phyloP scores from a whole-genome alignment of 495 filamentous ascomycete species.

The Thozetella sp. region DNA sequence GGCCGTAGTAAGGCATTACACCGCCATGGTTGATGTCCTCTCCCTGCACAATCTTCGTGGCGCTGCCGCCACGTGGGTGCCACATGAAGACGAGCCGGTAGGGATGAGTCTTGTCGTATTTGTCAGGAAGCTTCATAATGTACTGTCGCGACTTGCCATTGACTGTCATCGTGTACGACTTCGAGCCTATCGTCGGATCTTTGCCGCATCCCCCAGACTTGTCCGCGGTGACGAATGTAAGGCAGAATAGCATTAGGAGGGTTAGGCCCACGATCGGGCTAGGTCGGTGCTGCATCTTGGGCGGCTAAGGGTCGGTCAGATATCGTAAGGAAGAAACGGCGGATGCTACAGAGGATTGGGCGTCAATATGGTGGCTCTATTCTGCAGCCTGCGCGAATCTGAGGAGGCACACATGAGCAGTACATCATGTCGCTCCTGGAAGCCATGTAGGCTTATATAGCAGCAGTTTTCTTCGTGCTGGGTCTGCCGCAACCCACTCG shows the following conservation, averaged over 20 bases:
- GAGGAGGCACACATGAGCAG: too few species aligned
- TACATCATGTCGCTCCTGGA: too few species aligned
- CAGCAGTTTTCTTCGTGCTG: too few species aligned
- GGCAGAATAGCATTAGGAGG: slow-evolving; percentile 6
- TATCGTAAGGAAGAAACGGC: too few species aligned
- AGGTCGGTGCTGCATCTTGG: too few species aligned
- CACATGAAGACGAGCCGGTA: slow-evolving; percentile 38
- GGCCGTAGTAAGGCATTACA: slow-evolving; percentile 40
- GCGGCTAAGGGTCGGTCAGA: too few species aligned
- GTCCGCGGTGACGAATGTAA: slow-evolving; percentile 6
- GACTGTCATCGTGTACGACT: slow-evolving; percentile 25
- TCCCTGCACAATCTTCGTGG: slow-evolving; percentile 35
- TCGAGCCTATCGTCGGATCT: slow-evolving; percentile 21
- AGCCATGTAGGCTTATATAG: too few species aligned
- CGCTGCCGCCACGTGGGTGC: slow-evolving; percentile 36
- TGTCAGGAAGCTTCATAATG: slow-evolving; percentile 31
- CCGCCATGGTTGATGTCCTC: slow-evolving; percentile 26
- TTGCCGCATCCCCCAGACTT: slow-evolving; percentile 39
- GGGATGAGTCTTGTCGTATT: slow-evolving; percentile 37
- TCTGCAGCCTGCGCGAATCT: too few species aligned
- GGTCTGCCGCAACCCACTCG: too few species aligned
- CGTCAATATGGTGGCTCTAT: too few species aligned
- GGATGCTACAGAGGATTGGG: too few species aligned
- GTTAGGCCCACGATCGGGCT: too few species aligned
- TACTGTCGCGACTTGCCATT: slow-evolving; percentile 24